Evolutionary conservation across 2,329 filamentous ascomycete species (phyloP), one percentile per base, ranked within the genome.

Genomic region (Colletotrichum sp.): DNA sequence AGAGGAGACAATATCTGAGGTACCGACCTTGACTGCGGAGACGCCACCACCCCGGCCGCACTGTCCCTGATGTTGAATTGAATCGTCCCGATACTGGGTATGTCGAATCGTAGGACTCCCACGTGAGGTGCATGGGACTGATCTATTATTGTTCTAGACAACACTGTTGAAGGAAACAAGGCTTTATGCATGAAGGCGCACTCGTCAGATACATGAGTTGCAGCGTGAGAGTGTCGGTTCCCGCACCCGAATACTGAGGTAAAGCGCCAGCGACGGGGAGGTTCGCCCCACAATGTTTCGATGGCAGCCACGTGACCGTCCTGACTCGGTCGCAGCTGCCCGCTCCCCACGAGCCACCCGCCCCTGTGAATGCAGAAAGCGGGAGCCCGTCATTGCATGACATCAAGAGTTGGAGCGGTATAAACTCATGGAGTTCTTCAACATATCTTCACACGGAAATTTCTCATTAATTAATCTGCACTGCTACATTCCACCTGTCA

Each of bases 21-120:
- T 73, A 73, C 73, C 43, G 58, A 73, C 73, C 73, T 67, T 68
- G 62, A 52, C 69, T 73, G 64, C 70, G 70, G 62, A 75, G 64
- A 73, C 73, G 65, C 73, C 73, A 73, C 70, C 48, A 62, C 73
- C 62, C 73, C 36, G 58, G 70, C 70, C 34, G 34, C 73, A 73
- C 71, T 56, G 48, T 73, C 56, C 58, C 72, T 56, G 70, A 69
- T 56, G 52, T 27, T 62, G 43, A 60, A 62, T 30, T 67, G 72
- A 72, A 30, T 30, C 27, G 62, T 65, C 73, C 70, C 73, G 27
- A 64, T 64, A 25, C 39, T 58, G 25, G 55, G 61, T 64, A 48
- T 52, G 34, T 60, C 30, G 39, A 73, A 58, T 75, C 32, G 55
- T 48, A 48, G 48, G 8, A 16, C 43, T 58, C 27, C 32, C 43